Evolutionary conservation across 2,329 filamentous ascomycete species (phyloP).

Genomic region (Thelonectria blattea): DNA sequence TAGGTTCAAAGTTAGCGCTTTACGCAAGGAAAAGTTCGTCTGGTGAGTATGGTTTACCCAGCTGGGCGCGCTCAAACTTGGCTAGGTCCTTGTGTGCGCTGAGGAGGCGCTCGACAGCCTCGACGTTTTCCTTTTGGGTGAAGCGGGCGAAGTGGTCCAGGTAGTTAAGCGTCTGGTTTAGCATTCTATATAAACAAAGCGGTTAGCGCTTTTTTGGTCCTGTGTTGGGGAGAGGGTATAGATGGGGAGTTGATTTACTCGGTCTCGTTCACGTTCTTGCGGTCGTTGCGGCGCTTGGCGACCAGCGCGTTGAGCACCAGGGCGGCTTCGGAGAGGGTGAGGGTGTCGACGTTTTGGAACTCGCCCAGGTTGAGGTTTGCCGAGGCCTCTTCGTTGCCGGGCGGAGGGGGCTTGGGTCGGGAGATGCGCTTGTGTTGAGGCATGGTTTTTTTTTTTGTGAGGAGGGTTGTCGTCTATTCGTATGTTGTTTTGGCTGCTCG

Average conservation of each 20-base stretch:
- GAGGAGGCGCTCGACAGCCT: slow-evolving; percentile 89
- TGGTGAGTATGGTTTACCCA: slow-evolving; percentile 62
- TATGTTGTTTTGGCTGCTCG: no score
- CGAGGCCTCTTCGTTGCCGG: slow-evolving; percentile 87
- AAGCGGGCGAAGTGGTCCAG: slow-evolving; percentile 94
- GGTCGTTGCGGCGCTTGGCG: slow-evolving; percentile 77
- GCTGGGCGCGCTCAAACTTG: slow-evolving; percentile 91
- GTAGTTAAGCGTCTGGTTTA: slow-evolving; percentile 89
- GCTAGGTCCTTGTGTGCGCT: slow-evolving; percentile 80
- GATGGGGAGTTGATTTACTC: slow-evolving; percentile 61
- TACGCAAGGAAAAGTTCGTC: neutral
- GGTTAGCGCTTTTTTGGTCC: neutral
- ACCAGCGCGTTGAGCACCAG: slow-evolving; percentile 91
- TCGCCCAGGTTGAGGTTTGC: slow-evolving; percentile 85
- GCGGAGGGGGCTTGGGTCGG: slow-evolving; percentile 70
- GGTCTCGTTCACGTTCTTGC: slow-evolving; percentile 83
- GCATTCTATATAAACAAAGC: slow-evolving; percentile 59
- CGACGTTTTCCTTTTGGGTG: slow-evolving; percentile 92
- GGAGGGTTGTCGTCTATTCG: neutral
- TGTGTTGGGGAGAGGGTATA: neutral
- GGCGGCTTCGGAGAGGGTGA: slow-evolving; percentile 90
- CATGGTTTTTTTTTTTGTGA: slow-evolving; percentile 22
- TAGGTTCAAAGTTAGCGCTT: slow-evolving; percentile 3
- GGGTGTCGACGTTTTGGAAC: slow-evolving; percentile 87
- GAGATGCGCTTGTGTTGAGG: slow-evolving; percentile 52